These are phyloP conservation scores for Hypoxylon perforatum DNA, from an alignment of 495 filamentous ascomycete genomes.

Conservation along the genomic window DNA sequence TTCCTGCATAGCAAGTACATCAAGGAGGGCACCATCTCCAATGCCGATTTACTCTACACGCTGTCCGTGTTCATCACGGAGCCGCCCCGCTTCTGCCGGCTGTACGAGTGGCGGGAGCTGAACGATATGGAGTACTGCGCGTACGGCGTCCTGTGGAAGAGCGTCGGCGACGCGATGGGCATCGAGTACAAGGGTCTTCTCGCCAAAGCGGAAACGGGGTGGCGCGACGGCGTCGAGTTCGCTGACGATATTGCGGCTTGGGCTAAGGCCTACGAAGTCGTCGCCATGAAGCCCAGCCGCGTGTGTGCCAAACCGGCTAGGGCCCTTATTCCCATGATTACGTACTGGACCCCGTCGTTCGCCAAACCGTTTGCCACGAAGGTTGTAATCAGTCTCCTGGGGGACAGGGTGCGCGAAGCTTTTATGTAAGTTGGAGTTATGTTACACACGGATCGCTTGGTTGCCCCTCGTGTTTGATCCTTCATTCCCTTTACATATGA, in stretches of 20 bases:
- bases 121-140: conserved; percentile 74
- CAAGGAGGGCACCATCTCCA: conserved; percentile 67
- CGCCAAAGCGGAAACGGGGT: conserved; percentile 50
- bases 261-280: conserved; percentile 67
- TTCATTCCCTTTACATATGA: not conserved
- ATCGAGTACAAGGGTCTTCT: conserved; percentile 60
- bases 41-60: conserved; percentile 76
- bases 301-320: conserved; percentile 56
- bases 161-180: conserved; percentile 69
- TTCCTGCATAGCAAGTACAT: conserved; percentile 72
- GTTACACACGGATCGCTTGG: not conserved
- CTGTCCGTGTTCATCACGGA: conserved; percentile 70
- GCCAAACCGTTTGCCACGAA: conserved; percentile 61
- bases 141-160: conserved; percentile 73
- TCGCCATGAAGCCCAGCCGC: conserved; percentile 58
- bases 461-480: not conserved
- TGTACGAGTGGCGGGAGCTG: conserved; percentile 72
- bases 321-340: conserved; percentile 65
- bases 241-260: conserved; percentile 70
- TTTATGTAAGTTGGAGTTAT: conserved; percentile 65
- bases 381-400: conserved; percentile 69
- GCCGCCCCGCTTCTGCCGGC: conserved; percentile 66
- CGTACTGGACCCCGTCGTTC: conserved; percentile 65
- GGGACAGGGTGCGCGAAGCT: conserved; percentile 68
- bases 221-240: conserved; percentile 72